These are phyloP conservation scores for Geotrichum bryndzae DNA, from an alignment of 1,139 yeast genomes.

Conservation along the genomic window DNA sequence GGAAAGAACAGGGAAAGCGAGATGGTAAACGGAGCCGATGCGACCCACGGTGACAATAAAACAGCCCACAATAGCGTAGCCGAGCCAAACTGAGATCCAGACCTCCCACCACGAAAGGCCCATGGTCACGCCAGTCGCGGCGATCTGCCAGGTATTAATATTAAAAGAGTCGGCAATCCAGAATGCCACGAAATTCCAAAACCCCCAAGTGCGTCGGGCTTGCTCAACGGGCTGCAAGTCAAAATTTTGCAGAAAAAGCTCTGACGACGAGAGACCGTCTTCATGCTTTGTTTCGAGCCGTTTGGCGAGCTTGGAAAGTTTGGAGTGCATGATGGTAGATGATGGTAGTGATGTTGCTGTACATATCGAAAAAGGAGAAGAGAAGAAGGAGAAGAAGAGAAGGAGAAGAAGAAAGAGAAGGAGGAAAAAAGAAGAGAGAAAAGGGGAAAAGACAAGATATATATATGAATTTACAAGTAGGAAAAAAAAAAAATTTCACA, in stretches of 20 bases:
- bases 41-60: slow-evolving; percentile 35
- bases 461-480: too few relatives aligned
- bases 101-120: slow-evolving; percentile 88
- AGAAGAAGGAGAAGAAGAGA: too few relatives aligned
- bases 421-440: too few relatives aligned
- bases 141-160: slow-evolving; percentile 86
- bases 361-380: neutral
- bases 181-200: slow-evolving; percentile 71
- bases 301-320: slow-evolving; percentile 5
- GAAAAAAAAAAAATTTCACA: too few relatives aligned
- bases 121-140: slow-evolving; percentile 68
- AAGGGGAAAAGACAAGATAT: too few relatives aligned
- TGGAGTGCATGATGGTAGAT: slow-evolving; percentile 8
- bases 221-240: slow-evolving; percentile 75
- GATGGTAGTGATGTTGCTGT: neutral
- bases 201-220: slow-evolving; percentile 62
- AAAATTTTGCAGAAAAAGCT: slow-evolving; percentile 48
- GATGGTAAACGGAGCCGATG: slow-evolving; percentile 37
- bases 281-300: slow-evolving; percentile 24
- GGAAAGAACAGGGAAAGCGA: slow-evolving; percentile 37
- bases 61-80: slow-evolving; percentile 32
- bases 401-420: too few relatives aligned
- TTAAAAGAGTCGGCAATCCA: slow-evolving; percentile 88
- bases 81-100: slow-evolving; percentile 74
- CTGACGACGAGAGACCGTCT: slow-evolving; percentile 20